phyloP scores from a whole-genome alignment of 805 yeast species.

The Wickerhamiella musiphila region DNA sequence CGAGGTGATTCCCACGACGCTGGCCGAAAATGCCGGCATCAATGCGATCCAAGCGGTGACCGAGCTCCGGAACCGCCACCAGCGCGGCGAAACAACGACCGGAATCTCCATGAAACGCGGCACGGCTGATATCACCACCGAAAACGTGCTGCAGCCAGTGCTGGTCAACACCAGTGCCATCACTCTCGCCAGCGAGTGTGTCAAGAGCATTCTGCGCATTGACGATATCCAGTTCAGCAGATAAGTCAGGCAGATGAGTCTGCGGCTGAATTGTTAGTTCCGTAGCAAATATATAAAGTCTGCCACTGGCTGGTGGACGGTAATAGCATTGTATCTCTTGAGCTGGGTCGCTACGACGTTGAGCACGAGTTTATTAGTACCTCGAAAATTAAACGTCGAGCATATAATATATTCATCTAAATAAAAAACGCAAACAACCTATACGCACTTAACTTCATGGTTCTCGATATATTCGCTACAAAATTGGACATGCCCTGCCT shows the following conservation, averaged over 20 bases:
- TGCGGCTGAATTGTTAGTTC: too few species aligned
- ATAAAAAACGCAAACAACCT: too few species aligned
- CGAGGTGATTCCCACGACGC: constrained; percentile 82
- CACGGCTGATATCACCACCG: constrained; percentile 81
- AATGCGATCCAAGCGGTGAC: constrained; percentile 84
- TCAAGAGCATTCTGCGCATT: constrained; percentile 85
- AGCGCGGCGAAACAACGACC: constrained; percentile 77
- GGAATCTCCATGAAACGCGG: constrained; percentile 92
- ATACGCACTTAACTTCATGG: too few species aligned
- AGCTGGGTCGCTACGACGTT: too few species aligned
- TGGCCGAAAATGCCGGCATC: constrained; percentile 90
- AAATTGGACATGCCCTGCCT: too few species aligned
- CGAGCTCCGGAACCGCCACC: constrained; percentile 81
- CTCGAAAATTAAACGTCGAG: neutral
- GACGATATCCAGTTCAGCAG: constrained; percentile 93
- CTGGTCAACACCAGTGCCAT: constrained; percentile 89
- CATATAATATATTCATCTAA: neutral
- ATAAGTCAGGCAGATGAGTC: too few species aligned
- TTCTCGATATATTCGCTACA: too few species aligned
- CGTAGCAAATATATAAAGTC: too few species aligned
- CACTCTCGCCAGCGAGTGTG: constrained; percentile 89
- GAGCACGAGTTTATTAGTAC: too few species aligned
- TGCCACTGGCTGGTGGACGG: too few species aligned
- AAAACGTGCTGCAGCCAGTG: constrained; percentile 92
- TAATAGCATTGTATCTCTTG: too few species aligned